phyloP scores from a whole-genome alignment of 192 early-diverging fungal species.

The Piromyces sp. region DNA sequence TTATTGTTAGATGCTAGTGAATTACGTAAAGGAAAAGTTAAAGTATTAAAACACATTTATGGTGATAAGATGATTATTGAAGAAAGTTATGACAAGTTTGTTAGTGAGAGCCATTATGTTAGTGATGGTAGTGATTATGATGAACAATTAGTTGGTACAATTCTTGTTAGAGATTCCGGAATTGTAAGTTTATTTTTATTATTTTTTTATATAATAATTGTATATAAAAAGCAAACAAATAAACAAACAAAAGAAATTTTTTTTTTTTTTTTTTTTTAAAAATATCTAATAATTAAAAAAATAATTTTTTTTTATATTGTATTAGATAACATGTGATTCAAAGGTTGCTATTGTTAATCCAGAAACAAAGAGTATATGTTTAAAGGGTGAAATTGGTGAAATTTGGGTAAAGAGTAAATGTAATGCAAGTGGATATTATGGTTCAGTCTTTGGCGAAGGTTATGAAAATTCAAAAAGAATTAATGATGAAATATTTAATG shows the following conservation, averaged over 20 bases:
- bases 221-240: too few species aligned
- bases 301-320: too few species aligned
- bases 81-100: not conserved
- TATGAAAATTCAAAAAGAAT: not conserved
- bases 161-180: not conserved
- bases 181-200: slow-evolving; percentile 11
- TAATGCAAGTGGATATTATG: slow-evolving; percentile 27
- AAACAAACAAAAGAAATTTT: too few species aligned
- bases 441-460: slow-evolving; percentile 2
- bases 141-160: not conserved
- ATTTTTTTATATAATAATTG: slow-evolving; percentile 3
- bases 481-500: slow-evolving; percentile 1
- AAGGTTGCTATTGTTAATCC: slow-evolving; percentile 75
- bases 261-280: too few species aligned
- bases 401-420: slow-evolving; percentile 63
- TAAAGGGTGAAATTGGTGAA: slow-evolving; percentile 57
- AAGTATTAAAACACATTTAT: slow-evolving; percentile 16
- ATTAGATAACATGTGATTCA: slow-evolving; percentile 49
- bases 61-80: slow-evolving; percentile 15
- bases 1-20: slow-evolving; percentile 44
- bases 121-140: not conserved
- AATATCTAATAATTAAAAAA: too few species aligned
- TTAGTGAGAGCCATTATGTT: not conserved
- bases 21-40: slow-evolving; percentile 47
- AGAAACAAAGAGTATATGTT: slow-evolving; percentile 44